A percentile compares a stretch with the other conserved stretches of the same genome.
These are phyloP conservation scores for Nothomitra cinnamomea DNA, from an alignment of 2,329 filamentous ascomycete species.

Conservation along the genomic window DNA sequence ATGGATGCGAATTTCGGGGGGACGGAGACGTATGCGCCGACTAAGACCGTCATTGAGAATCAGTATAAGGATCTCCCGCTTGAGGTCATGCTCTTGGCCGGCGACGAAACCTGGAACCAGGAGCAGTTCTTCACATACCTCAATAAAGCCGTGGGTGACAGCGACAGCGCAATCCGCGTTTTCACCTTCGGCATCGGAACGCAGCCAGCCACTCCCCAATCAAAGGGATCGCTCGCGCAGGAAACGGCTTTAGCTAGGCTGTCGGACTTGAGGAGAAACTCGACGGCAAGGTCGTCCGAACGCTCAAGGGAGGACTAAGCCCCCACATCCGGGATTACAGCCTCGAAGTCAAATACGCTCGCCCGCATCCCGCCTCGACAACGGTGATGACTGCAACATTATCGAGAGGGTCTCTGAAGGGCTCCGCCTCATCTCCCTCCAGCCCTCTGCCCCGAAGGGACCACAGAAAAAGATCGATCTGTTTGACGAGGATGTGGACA, in stretches of 20 bases:
- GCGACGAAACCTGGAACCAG: conserved; percentile 37
- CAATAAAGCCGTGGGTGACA: conserved; percentile 24
- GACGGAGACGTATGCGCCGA: conserved; percentile 33
- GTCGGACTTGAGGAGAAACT: conserved; percentile 47
- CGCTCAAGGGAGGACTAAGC: conserved; percentile 54
- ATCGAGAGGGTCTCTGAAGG: conserved; percentile 33
- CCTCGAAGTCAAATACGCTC: conserved; percentile 43
- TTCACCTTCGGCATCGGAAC: conserved; percentile 40
- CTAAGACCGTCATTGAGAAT: conserved; percentile 29
- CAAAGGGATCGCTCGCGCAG: conserved; percentile 39
- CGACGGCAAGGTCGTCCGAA: conserved; percentile 51
- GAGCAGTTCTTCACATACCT: conserved; percentile 30
- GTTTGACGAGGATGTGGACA: conserved; percentile 29
- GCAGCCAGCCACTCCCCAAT: conserved; percentile 38
- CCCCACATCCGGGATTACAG: conserved; percentile 48
- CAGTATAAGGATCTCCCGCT: conserved; percentile 29
- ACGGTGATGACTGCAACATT: conserved; percentile 41
- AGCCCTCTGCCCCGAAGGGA: conserved; percentile 7
- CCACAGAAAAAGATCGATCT: conserved; percentile 39
- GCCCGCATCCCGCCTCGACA: conserved; percentile 19
- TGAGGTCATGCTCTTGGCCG: conserved; percentile 38
- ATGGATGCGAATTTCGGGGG: conserved; percentile 34
- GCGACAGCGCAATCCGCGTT: conserved; percentile 31
- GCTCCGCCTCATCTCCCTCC: neutral
- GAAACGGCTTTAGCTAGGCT: conserved; percentile 34